Conservation (phyloP, 2,329 filamentous ascomycete species). For the Laburnicola sp. region DNA sequence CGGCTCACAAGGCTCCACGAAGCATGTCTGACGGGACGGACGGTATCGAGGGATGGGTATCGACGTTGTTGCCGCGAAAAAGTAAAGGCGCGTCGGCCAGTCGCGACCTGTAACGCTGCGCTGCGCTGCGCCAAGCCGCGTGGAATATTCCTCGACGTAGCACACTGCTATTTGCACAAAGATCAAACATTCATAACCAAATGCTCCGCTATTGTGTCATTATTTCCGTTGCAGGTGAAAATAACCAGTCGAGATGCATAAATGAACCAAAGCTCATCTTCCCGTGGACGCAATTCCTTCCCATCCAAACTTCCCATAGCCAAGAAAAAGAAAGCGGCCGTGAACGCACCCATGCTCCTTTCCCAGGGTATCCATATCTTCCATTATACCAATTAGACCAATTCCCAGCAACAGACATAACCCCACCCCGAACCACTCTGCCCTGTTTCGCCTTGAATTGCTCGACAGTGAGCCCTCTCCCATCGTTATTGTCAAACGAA, state of each 20-base stretch:
- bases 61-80: neutral
- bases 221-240: no score
- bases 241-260: no score
- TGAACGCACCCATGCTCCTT: neutral
- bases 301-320: neutral
- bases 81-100: no score
- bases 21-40: constrained; percentile 6
- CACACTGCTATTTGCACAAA: no score
- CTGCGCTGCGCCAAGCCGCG: no score
- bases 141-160: no score
- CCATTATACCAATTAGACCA: constrained; percentile 43
- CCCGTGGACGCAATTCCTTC: no score
- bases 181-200: no score
- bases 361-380: constrained; percentile 16
- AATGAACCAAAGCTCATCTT: no score
- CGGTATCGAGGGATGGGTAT: no score
- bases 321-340: neutral
- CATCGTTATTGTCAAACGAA: constrained; percentile 54
- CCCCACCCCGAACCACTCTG: constrained; percentile 54
- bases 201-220: no score
- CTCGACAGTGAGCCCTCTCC: constrained; percentile 54
- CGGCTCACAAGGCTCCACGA: constrained; percentile 2
- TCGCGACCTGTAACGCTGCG: no score
- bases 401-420: constrained; percentile 58
- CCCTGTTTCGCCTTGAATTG: constrained; percentile 50